These are phyloP conservation scores for Inga oerstediana DNA, from an alignment of 306 rosid genomes.

Conservation along the genomic window DNA sequence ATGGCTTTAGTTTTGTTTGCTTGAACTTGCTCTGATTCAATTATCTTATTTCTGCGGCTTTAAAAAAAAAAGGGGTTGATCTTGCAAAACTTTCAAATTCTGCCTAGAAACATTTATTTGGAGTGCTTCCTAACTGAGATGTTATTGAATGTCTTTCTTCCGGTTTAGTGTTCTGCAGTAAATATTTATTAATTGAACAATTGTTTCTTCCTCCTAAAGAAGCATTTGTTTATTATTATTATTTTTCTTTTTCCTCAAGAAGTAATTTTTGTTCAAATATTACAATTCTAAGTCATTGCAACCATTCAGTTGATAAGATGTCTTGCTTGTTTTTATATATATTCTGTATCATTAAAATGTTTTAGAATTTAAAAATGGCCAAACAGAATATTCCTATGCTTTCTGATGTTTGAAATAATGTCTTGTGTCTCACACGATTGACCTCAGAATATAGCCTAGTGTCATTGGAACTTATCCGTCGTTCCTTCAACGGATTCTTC, in stretches of 20 bases:
- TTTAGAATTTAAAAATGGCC: not conserved
- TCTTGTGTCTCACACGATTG: slow-evolving; percentile 15
- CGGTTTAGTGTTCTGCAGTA: slow-evolving; percentile 34
- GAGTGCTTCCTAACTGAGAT: too few species aligned
- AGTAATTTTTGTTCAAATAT: not conserved
- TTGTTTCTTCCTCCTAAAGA: not conserved
- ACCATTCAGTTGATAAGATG: not conserved
- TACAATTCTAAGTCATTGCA: too few species aligned
- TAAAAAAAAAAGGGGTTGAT: not conserved
- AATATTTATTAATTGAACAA: not conserved
- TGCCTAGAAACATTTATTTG: too few species aligned
- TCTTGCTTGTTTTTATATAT: not conserved
- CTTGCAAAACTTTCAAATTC: too few species aligned
- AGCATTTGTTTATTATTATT: not conserved
- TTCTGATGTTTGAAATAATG: not conserved
- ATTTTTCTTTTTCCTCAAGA: not conserved
- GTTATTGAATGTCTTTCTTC: slow-evolving; percentile 15
- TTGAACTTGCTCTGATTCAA: slow-evolving; percentile 18
- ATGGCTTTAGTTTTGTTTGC: slow-evolving; percentile 21
- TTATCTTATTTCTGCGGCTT: slow-evolving; percentile 3
- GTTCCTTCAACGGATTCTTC: slow-evolving; percentile 23
- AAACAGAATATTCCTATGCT: not conserved
- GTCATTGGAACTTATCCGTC: not conserved
- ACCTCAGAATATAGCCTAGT: slow-evolving; percentile 22
- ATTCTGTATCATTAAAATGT: not conserved